A percentile compares a stretch with the other conserved stretches of the same genome.
These are phyloP conservation scores for Ophiostoma triangulosporum DNA, from an alignment of 2,329 filamentous ascomycete genomes.

Conservation along the genomic window DNA sequence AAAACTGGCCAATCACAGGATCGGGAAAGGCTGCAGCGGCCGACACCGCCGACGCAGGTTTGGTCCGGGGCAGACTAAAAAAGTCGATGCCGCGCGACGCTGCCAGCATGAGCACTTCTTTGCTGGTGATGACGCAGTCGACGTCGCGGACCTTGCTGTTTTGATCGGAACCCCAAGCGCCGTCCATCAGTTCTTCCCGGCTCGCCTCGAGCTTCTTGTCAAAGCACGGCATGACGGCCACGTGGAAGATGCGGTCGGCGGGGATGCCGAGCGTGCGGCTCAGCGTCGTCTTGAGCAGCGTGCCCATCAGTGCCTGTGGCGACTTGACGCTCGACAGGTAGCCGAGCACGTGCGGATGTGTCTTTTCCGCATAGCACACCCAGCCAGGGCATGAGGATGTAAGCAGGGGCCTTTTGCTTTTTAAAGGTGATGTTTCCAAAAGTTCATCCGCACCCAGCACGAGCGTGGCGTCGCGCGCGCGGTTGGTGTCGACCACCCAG, in stretches of 20 bases:
- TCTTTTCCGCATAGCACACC: slow-evolving; percentile 99
- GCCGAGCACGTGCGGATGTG: slow-evolving; percentile 82
- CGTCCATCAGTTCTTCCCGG: slow-evolving; percentile 77
- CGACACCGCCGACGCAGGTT: slow-evolving; percentile 20
- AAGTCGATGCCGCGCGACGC: slow-evolving; percentile 69
- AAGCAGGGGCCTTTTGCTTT: slow-evolving; percentile 40
- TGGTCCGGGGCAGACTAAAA: slow-evolving; percentile 48
- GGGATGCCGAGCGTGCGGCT: slow-evolving; percentile 58
- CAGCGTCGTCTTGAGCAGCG: slow-evolving; percentile 74
- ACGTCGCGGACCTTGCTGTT: slow-evolving; percentile 61
- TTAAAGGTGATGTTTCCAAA: slow-evolving; percentile 20
- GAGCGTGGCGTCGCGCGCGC: slow-evolving; percentile 68
- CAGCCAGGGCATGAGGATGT: slow-evolving; percentile 91
- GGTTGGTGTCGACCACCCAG: slow-evolving; percentile 85
- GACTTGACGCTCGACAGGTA: slow-evolving; percentile 88
- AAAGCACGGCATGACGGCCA: slow-evolving; percentile 96
- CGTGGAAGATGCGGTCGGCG: slow-evolving; percentile 77
- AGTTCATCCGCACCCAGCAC: slow-evolving; percentile 66
- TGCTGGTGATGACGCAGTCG: slow-evolving; percentile 94
- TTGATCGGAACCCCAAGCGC: slow-evolving; percentile 54
- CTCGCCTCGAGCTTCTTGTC: slow-evolving; percentile 98
- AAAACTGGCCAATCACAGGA: slow-evolving; percentile 51
- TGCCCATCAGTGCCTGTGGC: slow-evolving; percentile 83
- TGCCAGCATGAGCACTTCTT: slow-evolving; percentile 82
- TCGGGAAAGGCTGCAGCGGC: slow-evolving; percentile 54